Evolutionary conservation across 2,329 filamentous ascomycete genomes (phyloP).

Genomic region (Dactylellina sp.): DNA sequence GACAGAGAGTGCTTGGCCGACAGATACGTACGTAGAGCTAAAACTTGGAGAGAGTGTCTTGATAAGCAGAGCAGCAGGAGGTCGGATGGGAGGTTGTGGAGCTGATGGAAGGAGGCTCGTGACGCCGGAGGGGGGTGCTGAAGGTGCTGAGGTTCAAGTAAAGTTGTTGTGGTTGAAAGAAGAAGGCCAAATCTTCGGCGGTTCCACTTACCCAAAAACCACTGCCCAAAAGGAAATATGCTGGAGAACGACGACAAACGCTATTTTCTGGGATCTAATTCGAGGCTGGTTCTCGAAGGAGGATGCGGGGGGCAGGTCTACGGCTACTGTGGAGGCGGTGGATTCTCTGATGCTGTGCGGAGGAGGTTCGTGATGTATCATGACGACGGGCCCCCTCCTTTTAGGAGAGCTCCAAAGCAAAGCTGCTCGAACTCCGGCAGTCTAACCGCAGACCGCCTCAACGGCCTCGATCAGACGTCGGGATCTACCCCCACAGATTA

Average conservation of each 20-base stretch:
- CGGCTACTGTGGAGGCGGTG: too few relatives aligned
- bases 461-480: too few relatives aligned
- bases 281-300: not conserved
- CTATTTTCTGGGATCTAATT: slow-evolving; percentile 1
- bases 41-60: not conserved
- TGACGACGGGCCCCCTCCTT: too few relatives aligned
- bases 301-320: not conserved
- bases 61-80: not conserved
- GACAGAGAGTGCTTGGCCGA: too few relatives aligned
- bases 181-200: slow-evolving; percentile 16
- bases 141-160: not conserved
- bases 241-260: not conserved
- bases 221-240: not conserved
- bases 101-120: slow-evolving; percentile 1
- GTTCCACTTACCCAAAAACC: slow-evolving; percentile 26
- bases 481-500: too few relatives aligned
- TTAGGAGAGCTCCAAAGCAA: too few relatives aligned
- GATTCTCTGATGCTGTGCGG: too few relatives aligned
- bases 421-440: not conserved
- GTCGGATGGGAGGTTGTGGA: slow-evolving; percentile 10
- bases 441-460: not conserved
- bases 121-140: slow-evolving; percentile 8
- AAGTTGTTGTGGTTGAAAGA: slow-evolving; percentile 39
- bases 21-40: slow-evolving; percentile 2
- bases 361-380: too few relatives aligned